Evolutionary conservation across 352 stramenopile genomes (phyloP), one percentile per base, ranked within the genome.

Genomic region (Aphanomyces stellatus): DNA sequence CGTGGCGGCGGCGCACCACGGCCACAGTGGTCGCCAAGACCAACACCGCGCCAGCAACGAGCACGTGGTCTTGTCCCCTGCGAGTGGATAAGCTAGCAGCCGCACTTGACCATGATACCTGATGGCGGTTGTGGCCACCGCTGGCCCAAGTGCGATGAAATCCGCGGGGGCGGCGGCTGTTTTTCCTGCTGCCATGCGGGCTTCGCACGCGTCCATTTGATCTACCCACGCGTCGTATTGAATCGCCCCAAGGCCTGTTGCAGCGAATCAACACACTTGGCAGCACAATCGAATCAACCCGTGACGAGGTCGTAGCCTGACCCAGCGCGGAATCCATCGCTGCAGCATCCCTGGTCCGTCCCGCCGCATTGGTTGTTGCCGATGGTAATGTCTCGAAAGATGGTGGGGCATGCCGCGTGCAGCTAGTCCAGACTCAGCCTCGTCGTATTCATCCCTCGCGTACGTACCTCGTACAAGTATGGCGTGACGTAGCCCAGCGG

Each of bases 401-500:
- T 78, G n/a, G 86, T 71, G 2, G 84, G 82, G 43, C 82, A 90
- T 22, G 77, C 69, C 0, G 76, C 69, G 34, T 80, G 57, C 17
- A 67, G 60, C 60, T 67, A 67, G 2, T n/a, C 24, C 13, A 15
- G 19, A 22, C 46, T 53, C 17, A 22, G 46, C 13, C 8, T 10
- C 19, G 24, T 30, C 8, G 11, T 30, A 28, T 2, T 10, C 19
- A 53, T 53, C 24, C 10, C 46, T 10, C 10, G 11, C 0, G 17
- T 22, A 22, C 46, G 25, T 43, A 63, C 62, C 30, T 82, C 70
- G 74, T 92, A 92, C 27, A 92, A 71, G 22, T 89, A 63, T 6
- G 84, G 84, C 30, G 90, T 89, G 4, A 90, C 65, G 60, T 90
- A 92, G 17, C 84, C 84, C 1, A 92, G 72, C 24, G 74, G 71